These are phyloP conservation scores for Penicillium cinerascens DNA, from an alignment of 495 filamentous ascomycete genomes.

Conservation along the genomic window DNA sequence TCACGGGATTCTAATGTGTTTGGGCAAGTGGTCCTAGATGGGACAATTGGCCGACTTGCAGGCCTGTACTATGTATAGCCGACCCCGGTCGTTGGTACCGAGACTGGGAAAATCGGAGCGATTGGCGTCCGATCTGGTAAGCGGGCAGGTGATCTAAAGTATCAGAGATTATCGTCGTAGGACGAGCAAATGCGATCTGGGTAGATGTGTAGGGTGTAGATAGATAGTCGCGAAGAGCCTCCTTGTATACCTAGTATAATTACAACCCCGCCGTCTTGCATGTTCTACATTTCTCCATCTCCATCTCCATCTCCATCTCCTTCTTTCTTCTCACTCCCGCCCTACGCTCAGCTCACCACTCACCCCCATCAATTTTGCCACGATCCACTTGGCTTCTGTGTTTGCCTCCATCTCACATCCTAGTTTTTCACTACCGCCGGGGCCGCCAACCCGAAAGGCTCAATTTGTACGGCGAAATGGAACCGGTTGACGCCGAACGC, in stretches of 20 bases:
- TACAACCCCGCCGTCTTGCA: constrained; percentile 2
- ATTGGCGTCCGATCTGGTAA: constrained; percentile 19
- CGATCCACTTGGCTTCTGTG: constrained; percentile 4
- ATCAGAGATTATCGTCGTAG: neutral
- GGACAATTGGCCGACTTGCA: neutral
- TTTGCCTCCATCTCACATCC: constrained; percentile 8
- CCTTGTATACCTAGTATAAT: constrained; percentile 3
- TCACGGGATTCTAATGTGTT: neutral
- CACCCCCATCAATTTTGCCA: constrained; percentile 3
- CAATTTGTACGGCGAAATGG: constrained; percentile 21
- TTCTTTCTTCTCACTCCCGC: neutral
- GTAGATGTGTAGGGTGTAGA: no score
- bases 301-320: no score
- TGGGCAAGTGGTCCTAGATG: no score
- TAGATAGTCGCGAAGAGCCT: neutral
- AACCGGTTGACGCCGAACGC: constrained; percentile 44
- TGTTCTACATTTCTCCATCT: neutral
- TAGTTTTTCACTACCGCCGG: constrained; percentile 15
- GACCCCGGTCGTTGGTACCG: constrained; percentile 12
- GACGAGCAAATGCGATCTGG: no score
- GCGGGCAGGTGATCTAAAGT: constrained; percentile 6
- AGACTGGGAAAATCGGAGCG: constrained; percentile 15
- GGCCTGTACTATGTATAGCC: constrained; percentile 4
- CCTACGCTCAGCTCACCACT: neutral
- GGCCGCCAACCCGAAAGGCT: neutral